Conservation (phyloP, 2,329 filamentous ascomycete genomes). For the Epichloe coenophiala region DNA sequence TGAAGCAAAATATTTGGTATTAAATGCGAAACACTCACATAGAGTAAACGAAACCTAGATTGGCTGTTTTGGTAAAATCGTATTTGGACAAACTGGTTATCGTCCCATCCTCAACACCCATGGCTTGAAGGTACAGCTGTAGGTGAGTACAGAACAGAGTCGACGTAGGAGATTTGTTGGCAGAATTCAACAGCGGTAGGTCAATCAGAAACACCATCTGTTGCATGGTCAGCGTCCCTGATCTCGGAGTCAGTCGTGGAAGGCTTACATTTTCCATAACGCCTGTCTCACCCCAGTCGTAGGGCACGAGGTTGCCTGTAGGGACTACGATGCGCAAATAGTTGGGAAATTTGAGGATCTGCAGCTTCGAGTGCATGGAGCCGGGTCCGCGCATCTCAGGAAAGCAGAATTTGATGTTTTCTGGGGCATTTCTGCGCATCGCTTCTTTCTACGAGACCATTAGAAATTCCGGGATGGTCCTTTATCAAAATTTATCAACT, state of each 20-base stretch:
- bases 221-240: not conserved
- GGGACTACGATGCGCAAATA: conserved; percentile 74
- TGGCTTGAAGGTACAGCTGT: conserved; percentile 53
- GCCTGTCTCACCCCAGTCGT: conserved; percentile 82
- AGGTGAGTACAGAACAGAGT: conserved; percentile 55
- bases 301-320: conserved; percentile 71
- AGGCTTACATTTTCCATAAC: conserved; percentile 66
- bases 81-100: conserved; percentile 59
- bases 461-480: conserved; percentile 3
- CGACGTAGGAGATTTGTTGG: conserved; percentile 17
- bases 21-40: conserved; percentile 42
- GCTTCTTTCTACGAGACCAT: conserved; percentile 25
- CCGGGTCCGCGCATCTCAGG: conserved; percentile 63
- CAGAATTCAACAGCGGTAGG: conserved; percentile 49
- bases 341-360: conserved; percentile 65
- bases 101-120: conserved; percentile 50
- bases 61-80: conserved; percentile 62
- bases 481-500: not conserved
- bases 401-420: conserved; percentile 60
- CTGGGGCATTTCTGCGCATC: conserved; percentile 35
- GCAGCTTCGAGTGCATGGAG: conserved; percentile 89
- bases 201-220: conserved; percentile 85
- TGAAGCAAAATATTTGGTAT: conserved; percentile 5
- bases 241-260: not conserved
- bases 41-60: conserved; percentile 71